Base-by-base conservation (phyloP, 768 basidiomycete species). In the Lactarius sp. region DNA sequence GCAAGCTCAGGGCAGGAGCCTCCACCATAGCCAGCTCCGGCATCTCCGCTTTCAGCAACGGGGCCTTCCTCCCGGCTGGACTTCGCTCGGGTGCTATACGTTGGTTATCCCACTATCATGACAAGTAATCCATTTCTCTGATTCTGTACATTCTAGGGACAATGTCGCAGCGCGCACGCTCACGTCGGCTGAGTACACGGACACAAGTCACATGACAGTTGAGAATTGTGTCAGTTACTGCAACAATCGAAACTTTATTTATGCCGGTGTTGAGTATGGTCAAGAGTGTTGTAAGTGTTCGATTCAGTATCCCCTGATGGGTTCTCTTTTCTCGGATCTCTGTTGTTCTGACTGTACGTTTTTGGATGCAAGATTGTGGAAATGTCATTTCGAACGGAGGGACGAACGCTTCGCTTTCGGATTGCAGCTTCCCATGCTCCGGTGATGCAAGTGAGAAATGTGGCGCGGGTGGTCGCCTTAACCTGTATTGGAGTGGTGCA, bases 261-360 rank as follows among this genome's bases (percentile, higher is more conserved):
- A 82, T 67, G 87, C 89, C 18, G 90, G 90, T 14, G 79, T 84
- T 18, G 89, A 91, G 73, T 90, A 79, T 66, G 81, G 78, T 22
- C 76, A 80, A 63, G 82, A 87, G 72, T 87, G 85, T 74, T 86
- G 85, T 86, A 72, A 62, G 81, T 70, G n/a, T n/a, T 44, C 51
- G 5, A 33, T 22, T 27, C 9, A 37, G 27, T 27, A 36, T 54
- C 5, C 14, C 18, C 20, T 13, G 52, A 20, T 33, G 14, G n/a
- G 18, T 16, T 60, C 46, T 37, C n/a, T 41, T 52, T 37, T 33
- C 3, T 41, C 10, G 18, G 34, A 49, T 1, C 27, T 42, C 31
- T 0, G 39, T 36, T 36, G 16, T 42, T 55, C 52, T 59, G 34
- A 53, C 59, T 47, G 47, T 31, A 59, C n/a, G 33, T 47, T 34